phyloP scores from a whole-genome alignment of 1,284 basidiomycete species.

The Trametes pubescens region DNA sequence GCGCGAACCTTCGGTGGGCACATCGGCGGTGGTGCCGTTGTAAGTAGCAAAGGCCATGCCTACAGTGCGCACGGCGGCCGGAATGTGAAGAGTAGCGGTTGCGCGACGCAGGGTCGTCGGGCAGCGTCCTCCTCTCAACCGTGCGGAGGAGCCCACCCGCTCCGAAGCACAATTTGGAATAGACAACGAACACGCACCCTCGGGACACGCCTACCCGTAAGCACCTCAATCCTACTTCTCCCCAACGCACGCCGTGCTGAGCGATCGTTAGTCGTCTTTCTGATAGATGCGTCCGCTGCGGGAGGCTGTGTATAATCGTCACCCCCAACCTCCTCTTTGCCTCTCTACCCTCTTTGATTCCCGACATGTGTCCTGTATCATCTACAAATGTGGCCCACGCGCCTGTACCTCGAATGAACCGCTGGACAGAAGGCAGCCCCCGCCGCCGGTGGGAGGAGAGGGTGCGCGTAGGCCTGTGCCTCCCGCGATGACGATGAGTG shows the following conservation, averaged over 20 bases:
- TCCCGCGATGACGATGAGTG: conserved; percentile 4
- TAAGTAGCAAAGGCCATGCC: too few relatives aligned
- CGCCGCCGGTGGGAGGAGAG: too few relatives aligned
- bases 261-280: neutral
- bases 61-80: too few relatives aligned
- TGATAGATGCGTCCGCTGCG: conserved; percentile 1
- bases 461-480: neutral
- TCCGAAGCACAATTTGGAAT: neutral
- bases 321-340: neutral
- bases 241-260: neutral
- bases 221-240: neutral
- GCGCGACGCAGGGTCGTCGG: neutral
- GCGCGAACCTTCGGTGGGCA: too few relatives aligned
- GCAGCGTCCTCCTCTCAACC: neutral
- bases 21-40: too few relatives aligned
- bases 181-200: neutral
- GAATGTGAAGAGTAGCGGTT: neutral
- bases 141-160: neutral
- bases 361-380: neutral
- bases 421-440: neutral
- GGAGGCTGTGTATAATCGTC: conserved; percentile 1
- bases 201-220: neutral
- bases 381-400: neutral
- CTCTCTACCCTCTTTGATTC: conserved; percentile 6
- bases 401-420: neutral